Base-by-base conservation (phyloP, 2,329 filamentous ascomycete species). In the Pezicula carpinea region DNA sequence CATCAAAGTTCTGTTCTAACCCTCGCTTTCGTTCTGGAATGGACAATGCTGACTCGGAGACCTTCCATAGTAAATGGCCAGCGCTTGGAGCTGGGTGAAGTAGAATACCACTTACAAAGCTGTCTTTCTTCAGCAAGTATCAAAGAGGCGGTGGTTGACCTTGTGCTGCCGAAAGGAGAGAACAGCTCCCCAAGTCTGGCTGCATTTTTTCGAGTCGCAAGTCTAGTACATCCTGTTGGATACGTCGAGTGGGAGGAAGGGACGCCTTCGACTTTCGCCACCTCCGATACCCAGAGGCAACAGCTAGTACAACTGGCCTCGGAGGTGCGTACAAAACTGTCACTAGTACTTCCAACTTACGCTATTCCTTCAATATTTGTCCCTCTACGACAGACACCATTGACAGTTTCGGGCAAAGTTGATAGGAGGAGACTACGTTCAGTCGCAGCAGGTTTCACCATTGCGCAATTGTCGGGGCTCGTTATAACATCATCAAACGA, bases 1-100 rank as follows among this genome's bases (percentile, higher is more conserved):
- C 22, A 23, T 23, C 22, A 23, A 23, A 23, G 8, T 8, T 23
- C 22, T 5, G 22, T 23, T 8, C 8, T 5, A 23, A 23, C 22
- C 22, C 22, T 23, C 8, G 22, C 22, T 8, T 23, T 8, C 8
- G 8, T 23, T 8, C 22, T 23, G 8, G 22, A 23, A 23, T 23
- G 8, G 22, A 5, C 22, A 23, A 23, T 8, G 22, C 22, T 23
- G 22, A 23, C 22, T 23, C 8, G n/a, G 22, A 23, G 22, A 23
- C 8, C 22, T 8, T 23, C 8, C 8, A 8, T 23, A 23, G 22
- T 23, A 5, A 23, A 23, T 34, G 81, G 81, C 1, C 81, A 83
- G 57, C 68, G 81, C 33, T 68, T 85, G 6, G 81, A 85, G 55
- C 77, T 83, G 50, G 75, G 74, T 15, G 81, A 85, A 60, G 82